phyloP scores from a whole-genome alignment of 345 rosid genomes.

The Eucalyptus curtisii region DNA sequence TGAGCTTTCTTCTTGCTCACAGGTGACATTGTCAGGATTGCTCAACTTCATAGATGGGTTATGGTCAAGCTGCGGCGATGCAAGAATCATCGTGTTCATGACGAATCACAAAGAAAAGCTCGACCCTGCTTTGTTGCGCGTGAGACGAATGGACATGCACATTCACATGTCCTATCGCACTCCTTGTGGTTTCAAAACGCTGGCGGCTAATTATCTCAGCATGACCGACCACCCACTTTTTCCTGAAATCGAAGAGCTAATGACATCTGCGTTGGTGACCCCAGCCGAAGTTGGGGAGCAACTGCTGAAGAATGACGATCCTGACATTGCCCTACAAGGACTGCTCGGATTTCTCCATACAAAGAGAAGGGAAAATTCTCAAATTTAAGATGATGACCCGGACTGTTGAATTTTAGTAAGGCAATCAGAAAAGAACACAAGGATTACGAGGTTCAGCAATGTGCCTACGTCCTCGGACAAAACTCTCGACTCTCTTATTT shows the following conservation, averaged over 20 bases:
- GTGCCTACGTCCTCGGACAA: no score
- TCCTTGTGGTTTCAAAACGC: slow-evolving; percentile 10
- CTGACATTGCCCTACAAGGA: not conserved
- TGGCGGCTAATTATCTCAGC: slow-evolving; percentile 25
- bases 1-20: not conserved
- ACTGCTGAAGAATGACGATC: slow-evolving; percentile 20
- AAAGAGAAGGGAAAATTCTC: slow-evolving; percentile 6
- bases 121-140: slow-evolving; percentile 25
- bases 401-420: no score
- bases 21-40: slow-evolving; percentile 30
- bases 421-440: no score
- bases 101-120: slow-evolving; percentile 35
- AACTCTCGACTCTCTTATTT: no score
- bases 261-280: slow-evolving; percentile 13
- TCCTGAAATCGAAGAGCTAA: slow-evolving; percentile 14
- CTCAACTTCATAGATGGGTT: slow-evolving; percentile 37
- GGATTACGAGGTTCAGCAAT: no score
- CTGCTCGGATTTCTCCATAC: slow-evolving; percentile 9
- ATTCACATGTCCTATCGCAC: slow-evolving; percentile 38
- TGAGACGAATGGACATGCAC: slow-evolving; percentile 42
- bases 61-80: slow-evolving; percentile 38
- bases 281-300: slow-evolving; percentile 49
- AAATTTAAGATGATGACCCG: not conserved
- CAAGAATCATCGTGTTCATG: slow-evolving; percentile 30
- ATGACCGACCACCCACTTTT: slow-evolving; percentile 10